Evolutionary conservation across 352 stramenopile genomes (phyloP).

Genomic region (Globisporangium emineosum): DNA sequence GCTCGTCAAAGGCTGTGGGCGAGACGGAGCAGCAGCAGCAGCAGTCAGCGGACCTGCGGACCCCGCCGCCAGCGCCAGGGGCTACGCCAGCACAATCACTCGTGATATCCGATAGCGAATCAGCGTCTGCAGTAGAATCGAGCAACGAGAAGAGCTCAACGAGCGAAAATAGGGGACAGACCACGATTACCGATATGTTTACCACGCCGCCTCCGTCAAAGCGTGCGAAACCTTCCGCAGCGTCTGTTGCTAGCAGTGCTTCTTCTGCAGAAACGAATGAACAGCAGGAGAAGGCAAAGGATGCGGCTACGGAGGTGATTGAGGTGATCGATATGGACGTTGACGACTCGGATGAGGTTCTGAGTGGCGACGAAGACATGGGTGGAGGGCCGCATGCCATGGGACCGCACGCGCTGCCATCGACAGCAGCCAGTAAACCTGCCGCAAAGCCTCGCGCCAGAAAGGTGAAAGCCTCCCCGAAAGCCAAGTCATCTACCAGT

Average conservation of each 20-base stretch:
- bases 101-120: not conserved
- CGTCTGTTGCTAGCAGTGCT: not conserved
- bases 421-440: not conserved
- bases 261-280: constrained; percentile 1
- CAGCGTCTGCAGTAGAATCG: not conserved
- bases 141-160: not conserved
- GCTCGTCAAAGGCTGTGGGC: not conserved
- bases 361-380: constrained; percentile 12
- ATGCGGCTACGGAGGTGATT: not conserved
- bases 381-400: constrained; percentile 6
- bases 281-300: not conserved
- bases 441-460: not conserved
- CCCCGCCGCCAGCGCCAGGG: not conserved
- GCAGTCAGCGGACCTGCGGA: not conserved
- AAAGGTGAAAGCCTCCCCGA: not conserved
- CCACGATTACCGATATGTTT: constrained; percentile 12
- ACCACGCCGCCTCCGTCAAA: constrained; percentile 19
- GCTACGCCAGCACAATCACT: not conserved
- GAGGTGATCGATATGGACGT: not conserved
- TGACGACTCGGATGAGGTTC: constrained; percentile 8
- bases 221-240: not conserved
- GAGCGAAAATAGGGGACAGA: not conserved
- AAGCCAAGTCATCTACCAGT: not conserved
- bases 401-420: not conserved
- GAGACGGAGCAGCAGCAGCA: not conserved